phyloP scores from a whole-genome alignment of 371 early-diverging fungal species.

The Vairimorpha necatrix region DNA sequence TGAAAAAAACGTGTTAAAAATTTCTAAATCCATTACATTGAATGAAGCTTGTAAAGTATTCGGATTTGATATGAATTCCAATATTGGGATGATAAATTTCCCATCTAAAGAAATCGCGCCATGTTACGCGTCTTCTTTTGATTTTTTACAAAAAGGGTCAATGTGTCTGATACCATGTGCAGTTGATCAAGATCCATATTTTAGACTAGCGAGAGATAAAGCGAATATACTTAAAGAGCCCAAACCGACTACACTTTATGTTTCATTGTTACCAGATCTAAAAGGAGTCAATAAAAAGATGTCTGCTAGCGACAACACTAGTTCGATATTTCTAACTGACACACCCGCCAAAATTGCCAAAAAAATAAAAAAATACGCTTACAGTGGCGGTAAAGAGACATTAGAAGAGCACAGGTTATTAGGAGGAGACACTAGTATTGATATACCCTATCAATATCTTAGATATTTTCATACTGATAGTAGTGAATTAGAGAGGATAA shows the following conservation, averaged over 20 bases:
- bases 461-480: conserved; percentile 92
- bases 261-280: conserved; percentile 83
- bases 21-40: conserved; percentile 56
- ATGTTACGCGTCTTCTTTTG: conserved; percentile 58
- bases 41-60: conserved; percentile 62
- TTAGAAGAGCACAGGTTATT: conserved; percentile 76
- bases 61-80: conserved; percentile 56
- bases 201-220: conserved; percentile 94
- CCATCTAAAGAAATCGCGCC: conserved; percentile 63
- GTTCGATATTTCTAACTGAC: conserved; percentile 90
- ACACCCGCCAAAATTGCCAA: conserved; percentile 86
- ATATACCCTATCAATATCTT: conserved; percentile 90
- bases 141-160: conserved; percentile 68
- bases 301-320: conserved; percentile 81
- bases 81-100: conserved; percentile 60
- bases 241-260: conserved; percentile 87
- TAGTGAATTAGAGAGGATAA: conserved; percentile 71
- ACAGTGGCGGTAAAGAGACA: conserved; percentile 87
- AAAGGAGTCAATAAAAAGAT: conserved; percentile 89
- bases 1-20: conserved; percentile 54
- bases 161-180: conserved; percentile 95
- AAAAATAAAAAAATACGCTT: conserved; percentile 92
- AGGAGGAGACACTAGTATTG: conserved; percentile 92
- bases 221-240: conserved; percentile 82
- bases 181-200: conserved; percentile 99